Conservation (phyloP, 176 grass and related monocot species). For the maize (Zea mays) region Zm-B73-REFERENCE-NAM-5.0 NC_050101.1:151299501-151300000, state of each 20-base stretch:
- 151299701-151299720: not conserved
- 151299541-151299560: not conserved
- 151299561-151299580: not conserved
- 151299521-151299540: not conserved
- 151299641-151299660: not conserved
- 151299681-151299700: not conserved
- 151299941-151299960: not conserved
- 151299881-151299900: not conserved
- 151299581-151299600: not conserved
- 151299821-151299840: not conserved
- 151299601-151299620: not conserved
- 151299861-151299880: not conserved
- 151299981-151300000: not conserved
- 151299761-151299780: not conserved
- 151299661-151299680: not conserved
- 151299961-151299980: not conserved
- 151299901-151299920: not conserved
- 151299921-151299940: not conserved
- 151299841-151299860: not conserved
- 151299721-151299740: not conserved
- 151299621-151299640: not conserved
- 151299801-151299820: not conserved
- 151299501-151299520: not conserved
- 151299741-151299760: not conserved
- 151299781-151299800: not conserved